Base-by-base conservation (phyloP, 2,329 filamentous ascomycete species). In the Cladosporium sp. region DNA sequence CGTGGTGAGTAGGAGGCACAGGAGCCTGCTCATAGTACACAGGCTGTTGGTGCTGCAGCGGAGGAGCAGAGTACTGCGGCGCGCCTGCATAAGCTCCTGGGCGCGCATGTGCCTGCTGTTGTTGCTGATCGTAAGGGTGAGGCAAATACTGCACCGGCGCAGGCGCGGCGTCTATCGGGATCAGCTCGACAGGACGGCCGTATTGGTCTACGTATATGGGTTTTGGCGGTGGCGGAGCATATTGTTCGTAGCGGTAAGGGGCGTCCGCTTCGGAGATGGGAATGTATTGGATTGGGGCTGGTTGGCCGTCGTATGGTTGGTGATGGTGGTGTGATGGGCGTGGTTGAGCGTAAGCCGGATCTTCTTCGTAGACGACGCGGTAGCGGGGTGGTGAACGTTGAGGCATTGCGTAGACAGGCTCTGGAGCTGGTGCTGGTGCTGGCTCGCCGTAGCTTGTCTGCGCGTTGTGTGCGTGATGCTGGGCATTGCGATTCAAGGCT, bases 151-250 rank as follows among this genome's bases (percentile, higher is more conserved):
- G 66, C 25, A 68, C 60, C 3, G 65, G 65, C 6, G 65, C 65
- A 4, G 66, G 65, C 4, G 60, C 62, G 32, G 62, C 47, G 54
- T 70, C 65, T 40, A 67, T 62, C 4, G 65, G 66, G 12, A 66
- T 61, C 13, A 69, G 60, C 50, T 68, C 62, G 9, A 71, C 53
- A 5, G 61, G 65, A 10, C 64, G 60, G 36, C 69, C 69, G 56
- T 69, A 69, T 49, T 70, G 61, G 40, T 71, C 69, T n/a, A 70
- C 65, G 58, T 69, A 71, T n/a, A 67, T 59, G 2, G 64, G 62
- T 48, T 64, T 64, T 17, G 59, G 57, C 10, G 47, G 55, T 15
- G 61, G 60, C 22, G 62, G 60, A 22, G 64, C 62, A 56, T 65
- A 64, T 10, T 57, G 62, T 8, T 52, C 40, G n/a, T 57, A 53